Base-by-base conservation (phyloP, 164 flowering plant species). In the Hamamelis virginiana region DNA sequence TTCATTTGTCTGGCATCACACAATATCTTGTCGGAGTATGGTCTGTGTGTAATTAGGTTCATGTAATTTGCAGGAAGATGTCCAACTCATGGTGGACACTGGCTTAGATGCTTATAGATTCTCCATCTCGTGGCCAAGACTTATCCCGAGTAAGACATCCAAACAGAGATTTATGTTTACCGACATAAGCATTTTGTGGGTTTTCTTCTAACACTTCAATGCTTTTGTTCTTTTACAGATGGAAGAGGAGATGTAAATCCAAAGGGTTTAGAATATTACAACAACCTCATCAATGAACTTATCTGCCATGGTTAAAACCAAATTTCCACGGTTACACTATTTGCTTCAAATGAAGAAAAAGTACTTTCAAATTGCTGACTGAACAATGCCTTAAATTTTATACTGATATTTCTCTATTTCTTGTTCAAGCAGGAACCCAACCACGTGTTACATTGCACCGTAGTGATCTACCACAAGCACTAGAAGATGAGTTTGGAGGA, bases 401-500 rank as follows among this genome's bases (percentile, higher is more conserved):
- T 55, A 25, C 23, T 55, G 15, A 19, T 21, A 4, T 8, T 22
- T 10, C 26, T 3, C 26, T 23, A 9, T 55, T 26, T 55, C 1
- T 55, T 4, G 8, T 10, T 9, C 26, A 2, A 8, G n/a, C 83
- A 91, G 97, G 95, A 72, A 86, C 87, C 64, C 79, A 87, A 65
- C 88, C 97, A 14, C 89, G 87, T 75, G 86, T 82, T 63, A 85
- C 87, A 15, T 61, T 91, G 44, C 33, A 67, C 72, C 81, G 86
- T 44, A 58, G 43, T 47, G 95, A 91, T 75, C 70, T 74, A 4
- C 97, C 97, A 43, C 95, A 88, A 65, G 86, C 70, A 38, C 91
- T 91, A 41, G 89, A 91, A 78, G 93, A 91, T 51, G 90, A 84
- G 76, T 91, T 88, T 72, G 85, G 78, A 60, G 93, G 93, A 76